phyloP scores from a whole-genome alignment of 345 rosid species.

The Eucalyptus globulus region DNA sequence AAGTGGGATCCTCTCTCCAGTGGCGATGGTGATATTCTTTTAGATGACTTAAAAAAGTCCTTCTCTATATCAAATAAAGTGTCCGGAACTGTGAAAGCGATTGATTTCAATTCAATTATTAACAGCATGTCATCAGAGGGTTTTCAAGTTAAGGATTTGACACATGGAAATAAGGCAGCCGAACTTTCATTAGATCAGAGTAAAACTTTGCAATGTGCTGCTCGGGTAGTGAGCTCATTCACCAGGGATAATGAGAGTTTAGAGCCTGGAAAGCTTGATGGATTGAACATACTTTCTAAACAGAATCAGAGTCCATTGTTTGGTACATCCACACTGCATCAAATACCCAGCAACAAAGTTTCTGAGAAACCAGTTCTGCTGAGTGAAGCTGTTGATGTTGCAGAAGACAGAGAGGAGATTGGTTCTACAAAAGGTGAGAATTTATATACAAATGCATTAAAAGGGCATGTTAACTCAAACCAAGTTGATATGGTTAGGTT shows the following conservation, averaged over 20 bases:
- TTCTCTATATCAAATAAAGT: conserved; percentile 23
- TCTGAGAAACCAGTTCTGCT: neutral
- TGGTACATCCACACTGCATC: neutral
- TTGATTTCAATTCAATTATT: conserved; percentile 37
- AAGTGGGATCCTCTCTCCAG: conserved; percentile 89
- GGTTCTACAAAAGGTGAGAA: neutral
- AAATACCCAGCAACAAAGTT: neutral
- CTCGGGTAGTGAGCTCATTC: conserved; percentile 4
- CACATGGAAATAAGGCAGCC: conserved; percentile 12
- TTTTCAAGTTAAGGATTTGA: conserved; percentile 31
- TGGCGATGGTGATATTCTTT: conserved; percentile 76
- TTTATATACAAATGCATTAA: neutral
- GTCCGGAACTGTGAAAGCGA: conserved; percentile 28
- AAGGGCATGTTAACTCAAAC: neutral
- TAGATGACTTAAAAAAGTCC: conserved; percentile 56
- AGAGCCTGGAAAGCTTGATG: neutral
- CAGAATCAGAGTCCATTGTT: neutral
- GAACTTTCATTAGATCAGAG: conserved; percentile 1
- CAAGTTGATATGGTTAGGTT: neutral
- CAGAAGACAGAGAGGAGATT: neutral
- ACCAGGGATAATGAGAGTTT: conserved; percentile 2
- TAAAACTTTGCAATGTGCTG: neutral
- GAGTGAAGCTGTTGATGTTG: neutral
- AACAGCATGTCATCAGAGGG: conserved; percentile 31
- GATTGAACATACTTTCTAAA: neutral